Conservation (phyloP, 225 moss, liverwort and hornwort genomes). For the Ulota crispa region DNA sequence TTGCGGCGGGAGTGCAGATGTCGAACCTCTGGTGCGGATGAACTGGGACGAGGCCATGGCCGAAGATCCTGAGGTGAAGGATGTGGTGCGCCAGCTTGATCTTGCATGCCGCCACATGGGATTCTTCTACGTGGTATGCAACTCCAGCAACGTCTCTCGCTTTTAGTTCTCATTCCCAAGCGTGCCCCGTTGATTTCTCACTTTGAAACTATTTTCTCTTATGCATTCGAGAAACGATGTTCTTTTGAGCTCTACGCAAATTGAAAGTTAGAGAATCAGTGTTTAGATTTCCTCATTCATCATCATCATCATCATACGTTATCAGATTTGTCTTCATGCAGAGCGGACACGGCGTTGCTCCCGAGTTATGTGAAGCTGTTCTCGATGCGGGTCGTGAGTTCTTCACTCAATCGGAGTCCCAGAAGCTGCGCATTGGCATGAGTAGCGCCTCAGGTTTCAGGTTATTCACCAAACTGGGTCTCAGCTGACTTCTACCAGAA, state of each 20-base stretch:
- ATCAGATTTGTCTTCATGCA: conserved; percentile 36
- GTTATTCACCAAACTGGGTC: conserved; percentile 36
- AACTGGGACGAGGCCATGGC: conserved; percentile 26
- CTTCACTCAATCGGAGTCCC: conserved; percentile 61
- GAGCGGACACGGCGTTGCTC: conserved; percentile 85
- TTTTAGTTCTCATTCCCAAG: background rate
- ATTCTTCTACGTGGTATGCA: conserved; percentile 89
- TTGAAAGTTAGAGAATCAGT: background rate
- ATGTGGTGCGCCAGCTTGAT: conserved; percentile 77
- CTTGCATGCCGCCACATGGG: conserved; percentile 87
- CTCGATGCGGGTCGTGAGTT: conserved; percentile 73
- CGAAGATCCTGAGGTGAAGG: conserved; percentile 39
- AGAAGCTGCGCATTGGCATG: conserved; percentile 74
- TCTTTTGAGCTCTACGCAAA: background rate
- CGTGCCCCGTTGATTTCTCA: background rate
- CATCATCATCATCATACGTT: background rate
- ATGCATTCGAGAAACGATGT: background rate
- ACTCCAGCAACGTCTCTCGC: background rate
- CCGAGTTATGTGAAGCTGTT: conserved; percentile 59
- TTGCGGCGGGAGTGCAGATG: conserved; percentile 51
- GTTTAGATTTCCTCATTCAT: conserved; percentile 1
- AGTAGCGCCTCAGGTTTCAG: conserved; percentile 63
- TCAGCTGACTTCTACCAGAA: background rate
- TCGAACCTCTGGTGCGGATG: conserved; percentile 61
- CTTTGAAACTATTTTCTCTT: background rate